These are phyloP conservation scores for Elsinoe ampelina DNA, from an alignment of 2,329 filamentous ascomycete species.

Conservation along the genomic window DNA sequence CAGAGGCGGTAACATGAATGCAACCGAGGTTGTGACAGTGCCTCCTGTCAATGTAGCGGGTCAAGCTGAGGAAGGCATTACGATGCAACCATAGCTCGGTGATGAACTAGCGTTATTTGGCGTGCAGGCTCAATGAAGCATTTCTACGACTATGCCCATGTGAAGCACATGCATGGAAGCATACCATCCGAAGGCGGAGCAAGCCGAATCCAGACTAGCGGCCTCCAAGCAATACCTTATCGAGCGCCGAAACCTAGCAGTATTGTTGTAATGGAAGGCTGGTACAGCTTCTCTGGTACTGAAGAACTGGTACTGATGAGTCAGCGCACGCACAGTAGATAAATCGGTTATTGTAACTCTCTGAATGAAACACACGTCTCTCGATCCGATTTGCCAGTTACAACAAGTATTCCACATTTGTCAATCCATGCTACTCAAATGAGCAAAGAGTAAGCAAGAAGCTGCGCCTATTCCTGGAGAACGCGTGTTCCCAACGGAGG, in stretches of 20 bases:
- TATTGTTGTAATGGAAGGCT: too few relatives aligned
- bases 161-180: neutral
- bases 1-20: constrained; percentile 5
- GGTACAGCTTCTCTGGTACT: too few relatives aligned
- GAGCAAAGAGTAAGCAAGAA: neutral
- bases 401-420: neutral
- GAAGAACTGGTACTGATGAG: too few relatives aligned
- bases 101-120: too few relatives aligned
- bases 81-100: constrained; percentile 7
- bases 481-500: neutral
- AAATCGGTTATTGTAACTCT: too few relatives aligned
- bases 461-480: neutral
- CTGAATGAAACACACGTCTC: too few relatives aligned
- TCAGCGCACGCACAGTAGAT: too few relatives aligned
- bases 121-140: too few relatives aligned
- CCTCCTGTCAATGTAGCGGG: neutral
- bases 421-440: neutral
- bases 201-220: neutral
- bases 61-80: neutral
- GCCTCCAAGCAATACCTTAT: neutral
- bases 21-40: neutral
- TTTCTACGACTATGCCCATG: too few relatives aligned
- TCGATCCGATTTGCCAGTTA: too few relatives aligned
- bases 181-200: neutral
- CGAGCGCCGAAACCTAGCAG: neutral